Base-by-base conservation (phyloP, 805 yeast genomes). In the Wickerhamiella bombiphila region DNA sequence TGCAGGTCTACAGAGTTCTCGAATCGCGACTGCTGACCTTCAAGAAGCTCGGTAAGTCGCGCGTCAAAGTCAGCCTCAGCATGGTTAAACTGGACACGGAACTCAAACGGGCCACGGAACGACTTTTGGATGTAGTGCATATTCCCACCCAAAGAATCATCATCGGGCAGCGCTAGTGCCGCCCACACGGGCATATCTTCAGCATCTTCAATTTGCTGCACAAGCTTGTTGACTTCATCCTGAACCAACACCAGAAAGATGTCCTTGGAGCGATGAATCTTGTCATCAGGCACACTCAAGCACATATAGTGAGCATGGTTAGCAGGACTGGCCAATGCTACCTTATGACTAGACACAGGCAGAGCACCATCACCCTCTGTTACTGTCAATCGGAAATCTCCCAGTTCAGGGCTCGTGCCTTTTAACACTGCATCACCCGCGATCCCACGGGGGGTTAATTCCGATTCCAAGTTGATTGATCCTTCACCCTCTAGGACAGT, bases 251-350 rank as follows among this genome's bases (percentile, higher is more conserved):
- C 70, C 53, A 72, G 60, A 52, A 75, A 83, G 4, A 86, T 68
- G 38, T 83, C 94, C 40, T 67, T 68, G 3, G 88, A 91, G 49
- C 66, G 67, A 94, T 95, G 85, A 6, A 70, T 65, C 40, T 74
- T 67, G 26, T 70, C 79, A 43, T 69, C 72, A 0, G 94, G 94
- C 3, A 81, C 76, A 16, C 60, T 64, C 46, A 86, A 60, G 11
- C 86, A 74, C 17, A 73, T 43, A 55, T 82, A 81, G 46, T 77
- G 82, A 0, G 80, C 62, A 35, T 60, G 64, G 0, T 65, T 54
- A 5, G 52, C 41, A 2, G 54, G 55, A 20, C 48, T 44, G 13
- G 9, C 37, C 17, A 30, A 20, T 8, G 55, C 55, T 3, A 44
- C 36, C 3, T 83, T 76, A 55, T 81, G 80, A 4, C 62, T 63